Evolutionary conservation across 345 rosid species (phyloP).

Genomic region (Salix suchowensis): DNA sequence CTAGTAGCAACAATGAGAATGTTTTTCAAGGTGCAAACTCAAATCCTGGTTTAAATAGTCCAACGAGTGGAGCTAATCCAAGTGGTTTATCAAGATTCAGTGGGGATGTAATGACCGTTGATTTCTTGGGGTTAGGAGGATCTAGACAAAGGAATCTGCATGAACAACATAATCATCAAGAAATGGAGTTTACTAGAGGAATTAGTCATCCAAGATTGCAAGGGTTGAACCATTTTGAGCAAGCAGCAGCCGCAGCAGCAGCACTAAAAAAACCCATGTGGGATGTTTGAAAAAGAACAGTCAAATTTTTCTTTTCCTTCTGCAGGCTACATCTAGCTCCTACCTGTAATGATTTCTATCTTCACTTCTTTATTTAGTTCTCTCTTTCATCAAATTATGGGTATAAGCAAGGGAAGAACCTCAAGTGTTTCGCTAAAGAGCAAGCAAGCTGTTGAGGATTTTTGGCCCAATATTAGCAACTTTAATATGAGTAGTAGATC

Average conservation of each 20-base stretch:
- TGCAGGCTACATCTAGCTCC: neutral
- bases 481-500: neutral
- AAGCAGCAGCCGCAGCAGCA: slow-evolving; percentile 22
- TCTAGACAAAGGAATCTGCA: slow-evolving; percentile 27
- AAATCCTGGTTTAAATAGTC: slow-evolving; percentile 4
- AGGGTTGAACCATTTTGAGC: slow-evolving; percentile 33
- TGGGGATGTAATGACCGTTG: slow-evolving; percentile 45
- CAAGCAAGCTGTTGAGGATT: slow-evolving; percentile 7
- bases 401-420: neutral
- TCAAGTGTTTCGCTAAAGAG: slow-evolving; percentile 8
- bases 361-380: neutral
- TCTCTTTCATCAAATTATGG: neutral
- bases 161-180: slow-evolving; percentile 25
- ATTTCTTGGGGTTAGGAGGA: slow-evolving; percentile 59
- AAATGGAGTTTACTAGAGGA: slow-evolving; percentile 24
- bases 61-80: neutral
- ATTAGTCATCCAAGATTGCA: slow-evolving; percentile 22
- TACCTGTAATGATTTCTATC: neutral
- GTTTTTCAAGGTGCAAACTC: slow-evolving; percentile 12
- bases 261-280: slow-evolving; percentile 39
- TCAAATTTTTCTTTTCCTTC: neutral
- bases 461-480: slow-evolving; percentile 7
- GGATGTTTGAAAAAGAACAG: slow-evolving; percentile 20
- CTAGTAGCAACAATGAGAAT: neutral
- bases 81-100: slow-evolving; percentile 17